Conservation (phyloP, 192 early-diverging fungal genomes). For the Rhizoclosmatium sp. region DNA sequence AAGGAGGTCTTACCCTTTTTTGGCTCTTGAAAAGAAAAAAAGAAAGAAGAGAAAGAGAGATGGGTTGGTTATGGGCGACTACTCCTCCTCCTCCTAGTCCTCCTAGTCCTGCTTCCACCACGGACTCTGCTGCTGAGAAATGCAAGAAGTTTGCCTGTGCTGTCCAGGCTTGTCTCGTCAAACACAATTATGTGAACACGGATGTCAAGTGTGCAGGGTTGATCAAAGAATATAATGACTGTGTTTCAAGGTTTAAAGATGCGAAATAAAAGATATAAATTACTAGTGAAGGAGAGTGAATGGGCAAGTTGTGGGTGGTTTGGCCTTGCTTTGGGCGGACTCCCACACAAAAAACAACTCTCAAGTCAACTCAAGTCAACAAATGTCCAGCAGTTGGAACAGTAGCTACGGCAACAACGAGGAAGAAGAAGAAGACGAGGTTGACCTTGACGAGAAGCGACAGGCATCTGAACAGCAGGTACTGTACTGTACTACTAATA, state of each 20-base stretch:
- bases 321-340: background rate
- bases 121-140: background rate
- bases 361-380: background rate
- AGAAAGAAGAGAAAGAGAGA: background rate
- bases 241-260: background rate
- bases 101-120: background rate
- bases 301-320: background rate
- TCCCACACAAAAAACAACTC: background rate
- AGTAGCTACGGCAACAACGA: slow-evolving; percentile 12
- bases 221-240: background rate
- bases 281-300: background rate
- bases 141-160: slow-evolving; percentile 30
- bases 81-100: no score
- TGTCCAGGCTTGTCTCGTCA: slow-evolving; percentile 20
- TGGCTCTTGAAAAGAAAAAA: slow-evolving; percentile 11
- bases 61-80: no score
- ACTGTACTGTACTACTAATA: background rate
- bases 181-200: slow-evolving; percentile 20
- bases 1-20: background rate
- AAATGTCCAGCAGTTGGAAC: slow-evolving; percentile 7
- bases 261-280: background rate
- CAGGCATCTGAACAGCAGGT: slow-evolving; percentile 29
- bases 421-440: slow-evolving; percentile 26
- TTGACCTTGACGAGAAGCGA: slow-evolving; percentile 16
- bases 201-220: slow-evolving; percentile 11